Base-by-base conservation (phyloP, 73 alveolate species). In the Effrenium voratum region DNA sequence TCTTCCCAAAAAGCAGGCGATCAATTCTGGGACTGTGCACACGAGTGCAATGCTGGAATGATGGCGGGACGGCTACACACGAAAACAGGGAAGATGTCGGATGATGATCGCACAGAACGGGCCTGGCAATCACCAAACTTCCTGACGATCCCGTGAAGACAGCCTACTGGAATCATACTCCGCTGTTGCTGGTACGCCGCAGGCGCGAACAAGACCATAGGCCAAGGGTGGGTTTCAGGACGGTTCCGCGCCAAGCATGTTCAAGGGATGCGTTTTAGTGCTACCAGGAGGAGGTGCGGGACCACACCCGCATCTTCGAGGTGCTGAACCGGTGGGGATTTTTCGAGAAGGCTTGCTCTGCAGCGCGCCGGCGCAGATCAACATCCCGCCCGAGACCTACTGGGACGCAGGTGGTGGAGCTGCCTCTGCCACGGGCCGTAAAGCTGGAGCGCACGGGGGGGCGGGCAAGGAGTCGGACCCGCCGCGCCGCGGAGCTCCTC, bases 351-450 rank as follows among this genome's bases (percentile, higher is more conserved):
- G 94, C 95, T 50, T 59, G 40, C 95, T 43, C 52, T 87, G 95
- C 95, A 59, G 84, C 28, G 95, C 95, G 3, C 95, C 95, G 41
- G 95, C 95, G 70, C 95, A 87, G 95, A 87, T 87, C 84, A 87
- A 87, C 84, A 87, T 87, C 57, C 95, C 95, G 22, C 95, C 84
- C 26, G 95, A 87, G 68, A 60, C 43, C 95, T 87, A n/a, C n/a
- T n/a, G n/a, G 95, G 95, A 87, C 95, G 3, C 95, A 87, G 95
- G 96, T 90, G 87, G 96, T 90, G 76, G 96, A 90, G 55, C n/a
- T 90, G 52, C 83, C 96, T 8, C 43, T 90, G 87, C 96, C 96
- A 55, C 66, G 87, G 55, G 96, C 87, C 41, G 96, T 90, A 55
- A 63, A 68, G 57, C 59, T 90, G 95, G 96, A 90, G 57, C 96